A percentile compares a stretch with the other conserved stretches of the same genome.
These are phyloP conservation scores for Heterococcus sp. DNA, from an alignment of 108 stramenopile genomes.

Conservation along the genomic window DNA sequence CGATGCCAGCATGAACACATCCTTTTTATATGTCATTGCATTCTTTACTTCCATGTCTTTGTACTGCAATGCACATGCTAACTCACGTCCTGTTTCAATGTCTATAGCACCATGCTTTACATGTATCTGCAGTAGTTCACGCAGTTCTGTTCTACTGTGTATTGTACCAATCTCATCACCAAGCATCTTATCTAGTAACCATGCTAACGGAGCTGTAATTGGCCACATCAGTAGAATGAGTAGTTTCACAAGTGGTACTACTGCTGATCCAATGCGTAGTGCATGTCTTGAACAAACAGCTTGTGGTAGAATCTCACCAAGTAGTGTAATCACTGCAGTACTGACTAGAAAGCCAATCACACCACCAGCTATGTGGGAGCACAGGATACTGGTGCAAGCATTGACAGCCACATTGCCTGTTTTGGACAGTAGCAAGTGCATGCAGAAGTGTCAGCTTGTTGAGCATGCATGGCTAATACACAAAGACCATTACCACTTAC, in stretches of 20 bases:
- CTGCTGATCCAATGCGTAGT: slow-evolving; percentile 73
- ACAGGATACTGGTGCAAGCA: slow-evolving; percentile 82
- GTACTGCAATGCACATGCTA: slow-evolving; percentile 88
- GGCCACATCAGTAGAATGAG: slow-evolving; percentile 68
- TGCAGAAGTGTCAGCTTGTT: too few species aligned
- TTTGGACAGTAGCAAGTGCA: too few species aligned
- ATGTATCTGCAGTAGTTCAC: slow-evolving; percentile 83
- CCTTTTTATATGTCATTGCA: slow-evolving; percentile 86
- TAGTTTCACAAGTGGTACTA: slow-evolving; percentile 79
- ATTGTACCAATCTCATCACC: slow-evolving; percentile 78
- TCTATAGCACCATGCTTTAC: slow-evolving; percentile 74
- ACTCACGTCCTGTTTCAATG: slow-evolving; percentile 78
- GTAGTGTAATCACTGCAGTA: slow-evolving; percentile 80
- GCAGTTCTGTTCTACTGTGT: slow-evolving; percentile 79
- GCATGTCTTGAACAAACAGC: slow-evolving; percentile 87
- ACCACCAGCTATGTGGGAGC: slow-evolving; percentile 78
- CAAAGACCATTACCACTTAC: too few species aligned
- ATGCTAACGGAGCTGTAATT: neutral
- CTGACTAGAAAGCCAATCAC: slow-evolving; percentile 81
- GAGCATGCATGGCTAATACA: too few species aligned
- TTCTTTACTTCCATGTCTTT: slow-evolving; percentile 75
- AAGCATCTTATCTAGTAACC: slow-evolving; percentile 66
- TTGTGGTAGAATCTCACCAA: slow-evolving; percentile 92
- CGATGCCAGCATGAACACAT: slow-evolving; percentile 84
- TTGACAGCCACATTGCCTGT: slow-evolving; percentile 97